Conservation (phyloP, 1,284 basidiomycete species). For the Quambalaria eucalypti region DNA sequence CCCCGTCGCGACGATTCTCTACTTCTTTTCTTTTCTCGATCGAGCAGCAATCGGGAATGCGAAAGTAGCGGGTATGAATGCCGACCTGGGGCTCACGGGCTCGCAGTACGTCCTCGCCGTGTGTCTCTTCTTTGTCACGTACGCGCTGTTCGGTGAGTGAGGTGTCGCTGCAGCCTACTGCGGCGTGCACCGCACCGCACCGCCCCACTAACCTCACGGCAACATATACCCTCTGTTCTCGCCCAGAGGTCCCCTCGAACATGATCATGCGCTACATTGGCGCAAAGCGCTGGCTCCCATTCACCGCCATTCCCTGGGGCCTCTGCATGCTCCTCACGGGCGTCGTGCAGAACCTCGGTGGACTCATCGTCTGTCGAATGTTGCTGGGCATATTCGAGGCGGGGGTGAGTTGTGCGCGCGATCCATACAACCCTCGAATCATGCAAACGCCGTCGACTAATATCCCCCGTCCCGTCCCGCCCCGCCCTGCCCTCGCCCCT, state of each 20-base stretch:
- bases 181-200: too few relatives aligned
- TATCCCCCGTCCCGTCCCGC: too few relatives aligned
- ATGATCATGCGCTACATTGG: constrained; percentile 53
- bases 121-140: constrained; percentile 52
- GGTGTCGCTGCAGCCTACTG: too few relatives aligned
- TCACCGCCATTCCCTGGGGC: background rate
- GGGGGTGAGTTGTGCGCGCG: too few relatives aligned
- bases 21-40: constrained; percentile 48
- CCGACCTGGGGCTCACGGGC: constrained; percentile 27
- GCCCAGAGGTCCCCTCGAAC: constrained; percentile 58
- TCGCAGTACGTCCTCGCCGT: constrained; percentile 52
- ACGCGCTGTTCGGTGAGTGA: constrained; percentile 55
- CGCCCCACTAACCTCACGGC: too few relatives aligned
- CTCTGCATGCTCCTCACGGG: constrained; percentile 45
- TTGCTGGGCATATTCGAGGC: constrained; percentile 44
- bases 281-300: constrained; percentile 46
- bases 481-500: too few relatives aligned
- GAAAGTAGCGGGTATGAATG: constrained; percentile 9
- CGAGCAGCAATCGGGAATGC: constrained; percentile 50
- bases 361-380: constrained; percentile 42
- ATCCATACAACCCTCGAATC: too few relatives aligned
- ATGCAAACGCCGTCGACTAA: too few relatives aligned
- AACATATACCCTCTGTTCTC: background rate
- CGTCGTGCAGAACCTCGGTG: constrained; percentile 32
- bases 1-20: constrained; percentile 31